Base-by-base conservation (phyloP, 345 rosid genomes). In the Gynandropsis gynandra region DNA sequence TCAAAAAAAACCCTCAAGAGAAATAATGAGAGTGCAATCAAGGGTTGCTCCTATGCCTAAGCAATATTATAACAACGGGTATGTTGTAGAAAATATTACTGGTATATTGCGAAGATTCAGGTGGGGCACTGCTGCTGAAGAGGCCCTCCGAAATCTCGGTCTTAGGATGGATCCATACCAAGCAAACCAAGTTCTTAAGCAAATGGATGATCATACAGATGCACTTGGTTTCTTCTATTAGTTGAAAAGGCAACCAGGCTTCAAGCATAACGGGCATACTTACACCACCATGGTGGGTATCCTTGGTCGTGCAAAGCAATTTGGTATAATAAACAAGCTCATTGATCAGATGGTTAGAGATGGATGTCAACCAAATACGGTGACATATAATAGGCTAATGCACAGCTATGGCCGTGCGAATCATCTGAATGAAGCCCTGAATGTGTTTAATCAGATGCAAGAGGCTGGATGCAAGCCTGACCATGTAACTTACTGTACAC, bases 341-440 rank as follows among this genome's bases (percentile, higher is more conserved):
- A 84, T 86, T 34, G 79, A 78, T 37, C 80, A 86, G 75, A 89
- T 89, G 96, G 74, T 74, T 47, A 63, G 62, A 65, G 97, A 83
- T 36, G 90, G 94, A 42, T 81, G 94, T 68, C 77, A 62, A 54
- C 96, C 96, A 32, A 89, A 78, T 66, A 87, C 85, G 50, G 95
- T 89, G 53, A 89, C 97, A 7, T 89, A 81, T 62, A 86, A 86
- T 58, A 83, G 96, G 50, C 74, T 89, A 36, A 89, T 89, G 66
- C 96, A 89, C 62, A 81, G 90, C 72, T 89, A 89, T 59, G 94
- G 97, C 12, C 84, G 90, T 37, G 97, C 97, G 20, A 89, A 89
- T 69, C 86, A 78, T 67, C 69, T 89, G 67, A 74, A 69, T 15
- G 81, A 83, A 49, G 94, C 97, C 17, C 65, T 80, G 62, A 70